These are phyloP conservation scores for Coemansia sp. DNA, from an alignment of 192 early-diverging fungal genomes.

Conservation along the genomic window DNA sequence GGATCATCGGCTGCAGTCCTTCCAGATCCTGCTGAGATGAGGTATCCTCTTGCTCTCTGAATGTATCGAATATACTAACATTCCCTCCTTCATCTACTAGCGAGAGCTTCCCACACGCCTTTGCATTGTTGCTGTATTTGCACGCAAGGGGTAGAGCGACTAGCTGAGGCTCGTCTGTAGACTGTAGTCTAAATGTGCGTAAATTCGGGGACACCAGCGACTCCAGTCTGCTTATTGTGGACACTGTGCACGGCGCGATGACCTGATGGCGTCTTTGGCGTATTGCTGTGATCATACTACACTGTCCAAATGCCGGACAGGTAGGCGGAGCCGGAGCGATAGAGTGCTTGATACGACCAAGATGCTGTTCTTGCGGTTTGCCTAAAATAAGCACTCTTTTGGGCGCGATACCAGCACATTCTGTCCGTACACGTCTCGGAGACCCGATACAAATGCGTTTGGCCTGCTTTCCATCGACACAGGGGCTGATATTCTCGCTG, in stretches of 20 bases:
- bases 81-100: slow-evolving; percentile 42
- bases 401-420: neutral
- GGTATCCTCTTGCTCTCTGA: neutral
- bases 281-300: slow-evolving; percentile 10
- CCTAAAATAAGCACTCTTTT: neutral
- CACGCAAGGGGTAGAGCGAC: slow-evolving; percentile 39
- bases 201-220: slow-evolving; percentile 29
- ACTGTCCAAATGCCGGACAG: neutral
- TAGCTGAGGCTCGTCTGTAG: slow-evolving; percentile 14
- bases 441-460: slow-evolving; percentile 8
- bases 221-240: slow-evolving; percentile 15
- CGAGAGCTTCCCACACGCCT: slow-evolving; percentile 18
- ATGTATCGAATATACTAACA: slow-evolving; percentile 38
- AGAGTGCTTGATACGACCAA: neutral
- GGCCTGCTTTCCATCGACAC: neutral
- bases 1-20: slow-evolving; percentile 14
- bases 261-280: slow-evolving; percentile 12
- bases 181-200: slow-evolving; percentile 21
- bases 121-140: slow-evolving; percentile 26
- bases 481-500: neutral
- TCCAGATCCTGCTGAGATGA: neutral
- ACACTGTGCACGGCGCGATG: slow-evolving; percentile 7
- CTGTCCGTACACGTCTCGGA: neutral
- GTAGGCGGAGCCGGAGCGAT: neutral
- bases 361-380: neutral